phyloP scores from a whole-genome alignment of 352 stramenopile genomes.

The Albugo laibachii region DNA sequence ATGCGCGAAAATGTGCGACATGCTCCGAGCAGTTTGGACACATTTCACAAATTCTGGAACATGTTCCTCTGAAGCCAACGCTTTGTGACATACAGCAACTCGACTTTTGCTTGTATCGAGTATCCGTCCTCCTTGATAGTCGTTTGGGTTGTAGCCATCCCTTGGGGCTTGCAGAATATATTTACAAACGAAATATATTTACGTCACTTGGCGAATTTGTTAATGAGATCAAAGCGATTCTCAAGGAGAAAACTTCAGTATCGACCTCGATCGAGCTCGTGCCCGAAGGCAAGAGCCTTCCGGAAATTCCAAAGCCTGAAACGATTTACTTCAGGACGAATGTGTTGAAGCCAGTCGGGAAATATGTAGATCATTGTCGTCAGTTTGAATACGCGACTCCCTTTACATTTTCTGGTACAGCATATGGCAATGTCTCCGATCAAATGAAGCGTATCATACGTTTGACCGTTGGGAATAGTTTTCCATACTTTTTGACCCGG shows the following conservation, averaged over 20 bases:
- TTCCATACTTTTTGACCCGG: slow-evolving; percentile 28
- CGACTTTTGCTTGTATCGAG: neutral
- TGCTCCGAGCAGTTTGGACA: no score
- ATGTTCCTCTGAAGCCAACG: no score
- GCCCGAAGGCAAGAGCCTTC: slow-evolving; percentile 24
- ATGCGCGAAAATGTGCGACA: slow-evolving; percentile 17
- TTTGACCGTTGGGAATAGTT: slow-evolving; percentile 17
- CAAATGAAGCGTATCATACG: slow-evolving; percentile 51
- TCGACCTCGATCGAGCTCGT: slow-evolving; percentile 21
- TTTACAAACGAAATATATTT: slow-evolving; percentile 59
- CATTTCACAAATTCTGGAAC: no score
- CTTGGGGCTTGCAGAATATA: slow-evolving; percentile 16
- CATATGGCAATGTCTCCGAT: slow-evolving; percentile 41
- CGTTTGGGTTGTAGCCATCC: neutral
- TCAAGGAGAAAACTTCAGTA: slow-evolving; percentile 13
- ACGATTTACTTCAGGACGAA: no score
- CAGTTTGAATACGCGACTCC: slow-evolving; percentile 15
- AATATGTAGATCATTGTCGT: no score
- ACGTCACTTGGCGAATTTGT: slow-evolving; percentile 46
- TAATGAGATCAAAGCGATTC: slow-evolving; percentile 29
- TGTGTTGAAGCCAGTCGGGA: no score
- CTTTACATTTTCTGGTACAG: slow-evolving; percentile 18
- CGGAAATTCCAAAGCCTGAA: neutral
- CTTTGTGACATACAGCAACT: neutral
- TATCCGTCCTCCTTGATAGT: neutral